phyloP scores from a whole-genome alignment of 2,329 filamentous ascomycete species.

The Colletotrichum costaricense region DNA sequence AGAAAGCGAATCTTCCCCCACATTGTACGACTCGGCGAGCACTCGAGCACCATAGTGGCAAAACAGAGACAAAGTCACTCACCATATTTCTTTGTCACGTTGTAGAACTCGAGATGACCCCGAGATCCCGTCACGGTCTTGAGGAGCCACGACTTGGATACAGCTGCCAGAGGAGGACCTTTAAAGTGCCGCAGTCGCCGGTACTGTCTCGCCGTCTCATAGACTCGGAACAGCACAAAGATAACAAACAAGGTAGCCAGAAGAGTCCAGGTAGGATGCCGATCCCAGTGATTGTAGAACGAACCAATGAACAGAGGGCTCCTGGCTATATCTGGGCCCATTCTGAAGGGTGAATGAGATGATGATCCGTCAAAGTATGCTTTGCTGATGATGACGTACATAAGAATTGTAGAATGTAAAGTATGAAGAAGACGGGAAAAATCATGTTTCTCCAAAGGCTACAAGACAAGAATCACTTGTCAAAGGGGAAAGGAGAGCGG shows the following conservation, averaged over 20 bases:
- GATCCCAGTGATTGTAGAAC: not conserved
- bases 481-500: conserved; percentile 14
- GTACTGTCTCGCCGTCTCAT: conserved; percentile 43
- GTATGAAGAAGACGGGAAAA: not conserved
- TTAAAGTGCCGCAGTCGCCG: conserved; percentile 52
- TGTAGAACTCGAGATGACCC: conserved; percentile 48
- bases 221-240: conserved; percentile 24
- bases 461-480: too few species aligned
- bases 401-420: not conserved
- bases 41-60: too few species aligned
- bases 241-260: not conserved
- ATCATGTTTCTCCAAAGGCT: too few species aligned
- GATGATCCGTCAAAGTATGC: not conserved
- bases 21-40: too few species aligned
- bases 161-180: conserved; percentile 49
- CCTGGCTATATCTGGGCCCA: not conserved
- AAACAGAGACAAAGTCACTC: not conserved
- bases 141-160: conserved; percentile 55
- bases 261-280: not conserved
- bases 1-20: too few species aligned
- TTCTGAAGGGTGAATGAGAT: not conserved
- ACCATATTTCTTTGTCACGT: conserved; percentile 49
- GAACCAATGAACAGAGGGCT: not conserved
- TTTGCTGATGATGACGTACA: not conserved
- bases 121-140: conserved; percentile 43